Evolutionary conservation across 2,329 filamentous ascomycete species (phyloP), one percentile per base, ranked within the genome.

Genomic region (Claviceps arundinis): DNA sequence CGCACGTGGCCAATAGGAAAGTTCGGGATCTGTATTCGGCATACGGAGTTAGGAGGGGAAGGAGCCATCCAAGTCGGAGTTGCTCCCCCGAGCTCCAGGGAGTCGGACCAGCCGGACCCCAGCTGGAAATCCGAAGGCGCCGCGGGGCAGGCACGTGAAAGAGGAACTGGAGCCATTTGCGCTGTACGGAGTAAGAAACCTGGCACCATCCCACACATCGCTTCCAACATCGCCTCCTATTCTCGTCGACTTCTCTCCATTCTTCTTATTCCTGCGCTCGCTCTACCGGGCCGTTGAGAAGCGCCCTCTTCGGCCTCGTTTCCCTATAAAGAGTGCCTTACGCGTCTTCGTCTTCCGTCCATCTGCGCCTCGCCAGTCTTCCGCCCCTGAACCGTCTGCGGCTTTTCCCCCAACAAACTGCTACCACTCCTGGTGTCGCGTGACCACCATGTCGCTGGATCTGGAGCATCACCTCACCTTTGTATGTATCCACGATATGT

Each of bases 401-500:
- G 47, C 54, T 44, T 47, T 50, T 42, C 45, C 17, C 19, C n/a
- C 2, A 17, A 34, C 5, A 19, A 38, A 7, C 16, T 4, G 8
- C 47, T 16, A 17, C 19, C 19, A 34, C 42, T 46, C 50, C 51
- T 44, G 17, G 50, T 50, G 50, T 52, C 38, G 48, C 52, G 48
- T 56, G 47, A 54, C 56, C 60, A 62, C 55, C 56, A 83, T 83
- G 80, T 79, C 80, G 60, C 77, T 93, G 62, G 84, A 90, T 63
- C 77, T 93, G 50, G 87, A 93, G 72, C 85, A 82, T 65, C 87
- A 91, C 64, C 75, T 93, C 61, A 81, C 80, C 68, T 90, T 90
- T 70, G 87, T 93, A 47, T 19, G 45, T 47, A 6, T 30, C 44
- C 26, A 34, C 44, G 50, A 47, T 48, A 49, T 42, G 22, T 30